phyloP scores from a whole-genome alignment of 371 early-diverging fungal species.

The Phascolomyces articulosus region DNA sequence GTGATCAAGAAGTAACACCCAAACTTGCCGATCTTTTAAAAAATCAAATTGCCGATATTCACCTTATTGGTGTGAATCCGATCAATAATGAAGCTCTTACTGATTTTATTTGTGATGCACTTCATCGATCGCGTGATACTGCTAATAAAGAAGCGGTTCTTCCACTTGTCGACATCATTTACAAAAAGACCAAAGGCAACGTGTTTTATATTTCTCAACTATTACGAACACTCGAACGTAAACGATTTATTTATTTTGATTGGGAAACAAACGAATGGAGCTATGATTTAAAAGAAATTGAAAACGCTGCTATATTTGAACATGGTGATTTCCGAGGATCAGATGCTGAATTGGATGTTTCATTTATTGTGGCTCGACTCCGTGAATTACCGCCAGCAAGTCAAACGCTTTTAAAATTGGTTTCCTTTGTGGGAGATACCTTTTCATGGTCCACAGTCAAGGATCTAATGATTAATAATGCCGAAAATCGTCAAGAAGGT shows the following conservation, averaged over 20 bases:
- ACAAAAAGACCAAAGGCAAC: conserved; percentile 42
- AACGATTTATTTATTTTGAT: conserved; percentile 44
- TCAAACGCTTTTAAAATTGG: conserved; percentile 41
- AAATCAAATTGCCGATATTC: conserved; percentile 27
- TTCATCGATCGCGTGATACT: conserved; percentile 31
- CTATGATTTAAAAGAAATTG: conserved; percentile 35
- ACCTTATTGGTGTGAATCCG: conserved; percentile 25
- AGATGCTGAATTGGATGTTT: conserved; percentile 29
- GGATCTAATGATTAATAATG: conserved; percentile 33
- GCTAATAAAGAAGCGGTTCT: conserved; percentile 23
- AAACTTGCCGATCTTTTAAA: conserved; percentile 21
- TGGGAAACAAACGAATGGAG: conserved; percentile 53
- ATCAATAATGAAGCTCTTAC: conserved; percentile 36
- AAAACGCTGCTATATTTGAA: conserved; percentile 19
- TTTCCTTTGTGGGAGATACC: conserved; percentile 46
- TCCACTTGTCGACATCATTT: conserved; percentile 37
- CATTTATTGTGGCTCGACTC: conserved; percentile 31
- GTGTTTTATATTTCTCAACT: conserved; percentile 44
- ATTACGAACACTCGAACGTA: conserved; percentile 38
- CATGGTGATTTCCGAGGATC: conserved; percentile 13
- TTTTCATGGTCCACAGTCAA: conserved; percentile 48
- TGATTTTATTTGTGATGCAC: conserved; percentile 39
- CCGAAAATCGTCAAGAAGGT: conserved; percentile 12
- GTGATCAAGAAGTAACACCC: conserved; percentile 34
- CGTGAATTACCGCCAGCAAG: conserved; percentile 39